Evolutionary conservation across 352 stramenopile species (phyloP).

Genomic region (Pythium aquatile): DNA sequence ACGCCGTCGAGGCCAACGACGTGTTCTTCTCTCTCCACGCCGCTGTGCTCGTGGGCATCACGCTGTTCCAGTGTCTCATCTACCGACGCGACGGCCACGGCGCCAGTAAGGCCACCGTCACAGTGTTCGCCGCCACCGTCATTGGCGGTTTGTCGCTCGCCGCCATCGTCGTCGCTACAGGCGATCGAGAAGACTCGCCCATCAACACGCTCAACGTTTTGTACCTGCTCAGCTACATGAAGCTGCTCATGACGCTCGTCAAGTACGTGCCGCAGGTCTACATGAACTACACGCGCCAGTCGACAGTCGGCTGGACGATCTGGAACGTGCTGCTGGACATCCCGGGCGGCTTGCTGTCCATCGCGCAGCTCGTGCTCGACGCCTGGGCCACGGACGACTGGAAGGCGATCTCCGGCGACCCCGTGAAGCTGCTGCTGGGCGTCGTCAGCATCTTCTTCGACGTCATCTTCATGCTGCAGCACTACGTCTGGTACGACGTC

Average conservation of each 20-base stretch:
- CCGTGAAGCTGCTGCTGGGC: conserved; percentile 95
- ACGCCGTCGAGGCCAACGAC: conserved; percentile 89
- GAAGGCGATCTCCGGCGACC: conserved; percentile 93
- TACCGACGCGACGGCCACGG: conserved; percentile 77
- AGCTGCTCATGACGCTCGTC: conserved; percentile 93
- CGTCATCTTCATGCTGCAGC: conserved; percentile 95
- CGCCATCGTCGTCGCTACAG: conserved; percentile 39
- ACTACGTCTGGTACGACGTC: conserved; percentile 93
- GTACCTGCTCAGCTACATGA: conserved; percentile 94
- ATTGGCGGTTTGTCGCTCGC: conserved; percentile 46
- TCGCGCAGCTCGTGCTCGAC: conserved; percentile 93
- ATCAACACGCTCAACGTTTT: conserved; percentile 91
- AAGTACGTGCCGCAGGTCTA: conserved; percentile 96
- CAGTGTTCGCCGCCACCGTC: conserved; percentile 50
- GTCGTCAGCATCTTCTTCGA: conserved; percentile 97
- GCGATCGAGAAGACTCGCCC: conserved; percentile 41
- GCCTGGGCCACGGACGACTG: conserved; percentile 90
- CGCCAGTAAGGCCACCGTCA: conserved; percentile 58
- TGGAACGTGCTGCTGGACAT: conserved; percentile 99
- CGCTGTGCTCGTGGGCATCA: conserved; percentile 82
- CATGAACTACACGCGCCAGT: conserved; percentile 94
- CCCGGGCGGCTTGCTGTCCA: conserved; percentile 90
- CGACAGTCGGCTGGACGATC: conserved; percentile 95
- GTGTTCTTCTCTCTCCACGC: conserved; percentile 96
- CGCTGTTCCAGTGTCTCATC: conserved; percentile 90